Evolutionary conservation across 2,329 filamentous ascomycete species (phyloP), one percentile per base, ranked within the genome.

Genomic region (Davidsoniella neocaledoniae): DNA sequence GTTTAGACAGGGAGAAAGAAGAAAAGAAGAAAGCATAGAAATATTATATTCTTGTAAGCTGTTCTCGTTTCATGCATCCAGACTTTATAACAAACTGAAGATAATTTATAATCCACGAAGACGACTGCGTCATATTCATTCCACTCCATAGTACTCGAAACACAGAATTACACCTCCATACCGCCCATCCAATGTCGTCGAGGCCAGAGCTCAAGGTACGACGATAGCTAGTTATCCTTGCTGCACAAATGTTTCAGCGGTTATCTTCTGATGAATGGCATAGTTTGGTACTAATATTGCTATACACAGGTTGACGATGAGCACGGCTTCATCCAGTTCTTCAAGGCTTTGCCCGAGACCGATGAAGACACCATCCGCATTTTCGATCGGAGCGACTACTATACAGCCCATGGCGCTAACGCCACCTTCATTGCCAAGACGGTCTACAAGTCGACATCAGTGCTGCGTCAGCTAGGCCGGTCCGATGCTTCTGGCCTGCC

Each of bases 371-470:
- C 86, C 0, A 74, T 98, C 49, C 81, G 91, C 49, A 82, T 98
- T 53, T 96, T 96, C 61, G 88, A 96, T 60, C 79, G 91, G 56
- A 83, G 85, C 36, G 91, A 98, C 62, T 98, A 81, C 75, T 95
- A 95, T 64, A 94, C 90, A 5, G 84, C 88, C n/a, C 86, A 94
- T 60, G 86, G 84, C 43, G 76, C 86, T 51, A 80, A 93, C 77
- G 86, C 86, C 47, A 77, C 76, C 56, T 88, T 87, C 62, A 88
- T 93, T 57, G 86, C 86, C 10, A 76, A 79, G 55, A 85, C 81
- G 16, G 82, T 96, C 53, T 98, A 98, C 74, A 94, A 94, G 68
- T 96, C 91, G 4, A 96, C 88, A 2, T 94, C 91, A 0, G 91
- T 98, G 14, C 76, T 98, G 19, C 80, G 90, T 57, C 87, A 91